Evolutionary conservation across 2,329 filamentous ascomycete species (phyloP).

Genomic region (Aspergillus sp.): DNA sequence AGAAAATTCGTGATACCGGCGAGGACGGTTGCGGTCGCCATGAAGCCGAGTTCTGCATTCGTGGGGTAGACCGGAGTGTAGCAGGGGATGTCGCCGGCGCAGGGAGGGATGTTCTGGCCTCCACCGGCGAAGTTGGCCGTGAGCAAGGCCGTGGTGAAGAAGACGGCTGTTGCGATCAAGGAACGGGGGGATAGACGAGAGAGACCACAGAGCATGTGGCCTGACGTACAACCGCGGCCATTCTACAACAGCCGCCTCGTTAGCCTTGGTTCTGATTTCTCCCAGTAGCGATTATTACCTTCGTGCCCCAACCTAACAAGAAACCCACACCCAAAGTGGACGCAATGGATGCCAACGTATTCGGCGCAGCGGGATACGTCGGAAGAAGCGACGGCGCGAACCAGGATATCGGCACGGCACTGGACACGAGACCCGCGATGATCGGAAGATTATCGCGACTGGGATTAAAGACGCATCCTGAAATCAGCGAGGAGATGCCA

Average conservation of each 20-base stretch:
- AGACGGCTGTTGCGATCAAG: constrained; percentile 38
- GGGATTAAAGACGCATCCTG: constrained; percentile 34
- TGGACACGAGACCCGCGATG: constrained; percentile 40
- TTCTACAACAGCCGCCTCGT: constrained; percentile 23
- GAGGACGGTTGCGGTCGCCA: constrained; percentile 24
- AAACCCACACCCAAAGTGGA: constrained; percentile 36
- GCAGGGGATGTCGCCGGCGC: constrained; percentile 34
- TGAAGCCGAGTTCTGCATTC: constrained; percentile 24
- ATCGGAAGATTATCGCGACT: constrained; percentile 37
- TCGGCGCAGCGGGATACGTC: constrained; percentile 30
- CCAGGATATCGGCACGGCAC: constrained; percentile 34
- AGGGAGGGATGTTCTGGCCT: constrained; percentile 33
- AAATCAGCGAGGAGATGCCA: constrained; percentile 43
- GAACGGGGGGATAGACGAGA: constrained; percentile 44
- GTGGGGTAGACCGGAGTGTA: constrained; percentile 41
- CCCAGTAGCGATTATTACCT: constrained; percentile 27
- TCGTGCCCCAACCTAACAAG: constrained; percentile 46
- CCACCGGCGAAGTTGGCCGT: constrained; percentile 31
- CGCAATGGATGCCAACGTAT: constrained; percentile 27
- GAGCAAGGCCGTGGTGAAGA: constrained; percentile 38
- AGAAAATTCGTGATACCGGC: constrained; percentile 25
- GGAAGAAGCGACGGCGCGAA: constrained; percentile 41
- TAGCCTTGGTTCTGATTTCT: neutral
- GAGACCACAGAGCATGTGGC: constrained; percentile 49
- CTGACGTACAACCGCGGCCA: constrained; percentile 46